Conservation (phyloP, 2,329 filamentous ascomycete genomes). For the Aspergillus awamori region DNA sequence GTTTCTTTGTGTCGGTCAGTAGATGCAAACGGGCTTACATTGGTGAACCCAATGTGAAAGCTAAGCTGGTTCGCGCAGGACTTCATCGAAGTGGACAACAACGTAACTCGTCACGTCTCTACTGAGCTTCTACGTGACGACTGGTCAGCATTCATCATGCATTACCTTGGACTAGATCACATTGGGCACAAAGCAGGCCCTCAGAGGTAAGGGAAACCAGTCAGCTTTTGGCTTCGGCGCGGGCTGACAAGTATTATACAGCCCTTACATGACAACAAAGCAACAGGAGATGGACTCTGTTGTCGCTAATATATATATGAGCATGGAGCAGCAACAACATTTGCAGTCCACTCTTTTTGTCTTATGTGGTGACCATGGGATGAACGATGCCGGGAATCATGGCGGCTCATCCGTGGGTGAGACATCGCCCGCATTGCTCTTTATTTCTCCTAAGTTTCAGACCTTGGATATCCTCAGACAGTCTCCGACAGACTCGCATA, state of each 20-base stretch:
- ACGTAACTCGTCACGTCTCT: constrained; percentile 88
- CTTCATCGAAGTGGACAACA: constrained; percentile 96
- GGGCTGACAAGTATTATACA: constrained; percentile 41
- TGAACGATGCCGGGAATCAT: constrained; percentile 98
- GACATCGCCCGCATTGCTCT: constrained; percentile 88
- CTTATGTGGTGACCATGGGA: constrained; percentile 93
- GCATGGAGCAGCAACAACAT: constrained; percentile 71
- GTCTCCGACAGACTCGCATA: constrained; percentile 61
- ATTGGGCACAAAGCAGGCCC: constrained; percentile 97
- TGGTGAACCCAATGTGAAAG: constrained; percentile 13
- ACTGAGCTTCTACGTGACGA: constrained; percentile 74
- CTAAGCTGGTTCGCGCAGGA: constrained; percentile 60
- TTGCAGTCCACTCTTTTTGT: constrained; percentile 79
- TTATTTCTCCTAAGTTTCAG: constrained; percentile 82
- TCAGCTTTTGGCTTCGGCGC: not conserved
- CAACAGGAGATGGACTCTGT: constrained; percentile 92
- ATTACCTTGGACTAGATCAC: constrained; percentile 94
- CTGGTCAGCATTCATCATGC: constrained; percentile 92
- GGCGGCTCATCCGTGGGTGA: constrained; percentile 92
- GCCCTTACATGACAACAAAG: constrained; percentile 89
- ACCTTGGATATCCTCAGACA: constrained; percentile 50
- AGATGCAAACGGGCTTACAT: not conserved
- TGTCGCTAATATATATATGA: constrained; percentile 72
- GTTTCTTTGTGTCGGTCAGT: constrained; percentile 95
- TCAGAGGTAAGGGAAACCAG: constrained; percentile 59